A percentile compares a stretch with the other conserved stretches of the same genome.
These are phyloP conservation scores for Corylus avellana DNA, from an alignment of 306 rosid genomes.

Conservation along the genomic window DNA sequence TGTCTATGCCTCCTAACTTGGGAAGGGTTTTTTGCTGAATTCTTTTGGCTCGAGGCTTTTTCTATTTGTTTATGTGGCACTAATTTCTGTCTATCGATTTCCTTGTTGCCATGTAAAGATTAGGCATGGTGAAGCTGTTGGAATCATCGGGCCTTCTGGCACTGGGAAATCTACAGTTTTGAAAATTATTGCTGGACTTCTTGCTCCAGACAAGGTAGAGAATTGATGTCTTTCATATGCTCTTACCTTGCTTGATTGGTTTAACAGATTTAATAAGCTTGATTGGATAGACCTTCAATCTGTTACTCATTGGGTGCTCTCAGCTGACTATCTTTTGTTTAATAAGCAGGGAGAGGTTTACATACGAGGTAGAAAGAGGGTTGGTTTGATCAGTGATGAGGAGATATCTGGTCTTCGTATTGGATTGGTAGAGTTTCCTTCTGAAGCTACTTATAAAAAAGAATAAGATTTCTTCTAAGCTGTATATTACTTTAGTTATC, in stretches of 20 bases:
- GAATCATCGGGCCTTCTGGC: conserved; percentile 98
- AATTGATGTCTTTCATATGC: not conserved
- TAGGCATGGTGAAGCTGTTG: conserved; percentile 98
- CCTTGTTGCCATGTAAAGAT: conserved; percentile 50
- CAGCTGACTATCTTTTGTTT: conserved; percentile 17
- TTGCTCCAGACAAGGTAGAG: conserved; percentile 81
- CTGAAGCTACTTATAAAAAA: not conserved
- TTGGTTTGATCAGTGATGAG: conserved; percentile 84
- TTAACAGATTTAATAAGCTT: not conserved
- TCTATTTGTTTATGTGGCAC: conserved; percentile 11
- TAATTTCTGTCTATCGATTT: conserved; percentile 1
- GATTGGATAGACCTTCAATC: not conserved
- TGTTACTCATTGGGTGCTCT: conserved; percentile 2
- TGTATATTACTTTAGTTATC: conserved; percentile 8
- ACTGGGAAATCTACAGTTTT: conserved; percentile 93
- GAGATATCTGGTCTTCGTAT: conserved; percentile 89
- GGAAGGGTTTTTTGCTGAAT: not conserved
- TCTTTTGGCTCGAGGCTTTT: conserved; percentile 2
- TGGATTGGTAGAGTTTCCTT: conserved; percentile 58
- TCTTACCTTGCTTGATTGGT: conserved; percentile 13
- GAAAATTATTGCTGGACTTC: conserved; percentile 94
- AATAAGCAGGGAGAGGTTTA: conserved; percentile 88
- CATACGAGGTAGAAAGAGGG: conserved; percentile 80
- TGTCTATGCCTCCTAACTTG: not conserved
- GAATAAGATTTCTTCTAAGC: conserved; percentile 13